Conservation (phyloP, 2,329 filamentous ascomycete genomes). For the Hymenoscyphus salicellus region DNA sequence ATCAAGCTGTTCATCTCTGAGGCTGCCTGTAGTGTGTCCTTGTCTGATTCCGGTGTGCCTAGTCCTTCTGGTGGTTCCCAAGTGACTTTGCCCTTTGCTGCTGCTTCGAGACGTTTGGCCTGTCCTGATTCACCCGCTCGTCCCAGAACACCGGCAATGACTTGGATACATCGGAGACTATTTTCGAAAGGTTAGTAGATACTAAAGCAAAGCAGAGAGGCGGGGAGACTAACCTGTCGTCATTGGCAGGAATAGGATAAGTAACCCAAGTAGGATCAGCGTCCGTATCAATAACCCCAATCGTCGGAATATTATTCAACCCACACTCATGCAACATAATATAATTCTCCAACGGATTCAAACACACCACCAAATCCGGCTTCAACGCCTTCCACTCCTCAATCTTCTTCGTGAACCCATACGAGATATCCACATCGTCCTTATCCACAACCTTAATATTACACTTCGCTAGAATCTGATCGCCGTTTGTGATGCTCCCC, state of each 20-base stretch:
- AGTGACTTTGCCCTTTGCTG: constrained; percentile 58
- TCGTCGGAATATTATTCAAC: constrained; percentile 82
- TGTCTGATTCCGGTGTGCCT: constrained; percentile 22
- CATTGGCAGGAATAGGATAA: constrained; percentile 94
- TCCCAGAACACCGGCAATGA: constrained; percentile 83
- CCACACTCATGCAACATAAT: constrained; percentile 88
- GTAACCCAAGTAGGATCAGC: constrained; percentile 90
- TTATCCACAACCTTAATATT: constrained; percentile 74
- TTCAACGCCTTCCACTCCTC: constrained; percentile 63
- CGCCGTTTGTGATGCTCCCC: constrained; percentile 86
- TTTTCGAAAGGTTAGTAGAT: constrained; percentile 28
- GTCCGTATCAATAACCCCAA: constrained; percentile 92
- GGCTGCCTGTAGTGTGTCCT: neutral
- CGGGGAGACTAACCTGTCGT: constrained; percentile 68
- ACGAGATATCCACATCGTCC: constrained; percentile 55
- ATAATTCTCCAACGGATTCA: constrained; percentile 93
- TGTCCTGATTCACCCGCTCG: constrained; percentile 79
- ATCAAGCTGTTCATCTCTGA: neutral
- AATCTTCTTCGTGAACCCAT: constrained; percentile 65
- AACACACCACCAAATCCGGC: constrained; percentile 85
- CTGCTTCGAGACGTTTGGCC: constrained; percentile 60
- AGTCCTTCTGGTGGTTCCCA: constrained; percentile 48
- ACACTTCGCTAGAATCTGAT: constrained; percentile 76
- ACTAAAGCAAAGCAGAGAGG: neutral
- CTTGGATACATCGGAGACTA: constrained; percentile 75